These are phyloP conservation scores for Aspergillus sclerotioniger DNA, from an alignment of 495 filamentous ascomycete species.

Conservation along the genomic window DNA sequence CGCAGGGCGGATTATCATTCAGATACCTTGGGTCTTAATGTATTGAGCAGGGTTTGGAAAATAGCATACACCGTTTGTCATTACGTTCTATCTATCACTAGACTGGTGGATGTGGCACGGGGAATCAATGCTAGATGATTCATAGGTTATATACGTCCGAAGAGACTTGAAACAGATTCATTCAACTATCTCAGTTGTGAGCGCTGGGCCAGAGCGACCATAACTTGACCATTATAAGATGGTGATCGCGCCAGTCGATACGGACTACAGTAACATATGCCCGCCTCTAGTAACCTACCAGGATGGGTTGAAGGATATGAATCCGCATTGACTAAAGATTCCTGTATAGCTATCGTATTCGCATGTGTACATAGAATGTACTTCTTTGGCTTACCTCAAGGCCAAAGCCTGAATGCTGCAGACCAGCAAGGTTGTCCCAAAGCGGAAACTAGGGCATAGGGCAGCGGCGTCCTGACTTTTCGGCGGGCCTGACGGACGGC, in stretches of 20 bases:
- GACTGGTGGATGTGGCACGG: conserved; percentile 4
- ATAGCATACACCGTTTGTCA: neutral
- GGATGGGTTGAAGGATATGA: no score
- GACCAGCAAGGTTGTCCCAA: conserved; percentile 14
- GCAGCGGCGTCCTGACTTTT: conserved; percentile 38
- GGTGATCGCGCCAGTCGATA: no score
- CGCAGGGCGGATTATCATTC: conserved; percentile 21
- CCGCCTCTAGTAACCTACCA: no score
- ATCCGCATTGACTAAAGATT: neutral
- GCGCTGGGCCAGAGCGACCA: neutral
- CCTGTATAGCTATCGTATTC: no score
- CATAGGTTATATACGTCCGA: conserved; percentile 4
- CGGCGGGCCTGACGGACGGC: conserved; percentile 17
- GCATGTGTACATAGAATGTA: no score
- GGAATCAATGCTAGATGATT: neutral
- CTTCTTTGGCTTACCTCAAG: no score
- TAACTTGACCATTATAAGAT: no score
- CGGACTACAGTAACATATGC: no score
- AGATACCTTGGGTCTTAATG: conserved; percentile 37
- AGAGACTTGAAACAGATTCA: neutral
- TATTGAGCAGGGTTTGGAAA: conserved; percentile 41
- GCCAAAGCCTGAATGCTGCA: neutral
- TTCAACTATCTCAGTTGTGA: no score
- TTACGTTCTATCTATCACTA: conserved; percentile 7
- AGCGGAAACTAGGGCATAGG: conserved; percentile 47